Evolutionary conservation across 2,329 filamentous ascomycete genomes (phyloP).

Genomic region (Westerdykella sp.): DNA sequence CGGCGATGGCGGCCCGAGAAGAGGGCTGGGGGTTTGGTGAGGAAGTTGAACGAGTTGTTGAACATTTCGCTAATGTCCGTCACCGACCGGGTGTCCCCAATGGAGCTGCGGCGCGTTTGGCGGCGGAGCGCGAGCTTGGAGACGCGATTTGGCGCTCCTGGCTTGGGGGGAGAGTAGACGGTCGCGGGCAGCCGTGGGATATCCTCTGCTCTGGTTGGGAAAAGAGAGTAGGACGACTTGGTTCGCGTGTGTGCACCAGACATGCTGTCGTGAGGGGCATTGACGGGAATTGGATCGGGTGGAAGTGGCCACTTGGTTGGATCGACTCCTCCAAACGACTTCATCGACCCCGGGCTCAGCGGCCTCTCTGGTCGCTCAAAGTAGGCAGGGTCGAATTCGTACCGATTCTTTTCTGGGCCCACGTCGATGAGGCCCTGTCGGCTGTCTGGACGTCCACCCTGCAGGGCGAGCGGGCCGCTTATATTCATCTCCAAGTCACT

Average conservation of each 20-base stretch:
- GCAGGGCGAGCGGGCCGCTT: slow-evolving; percentile 32
- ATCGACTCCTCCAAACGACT: slow-evolving; percentile 24
- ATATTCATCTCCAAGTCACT: slow-evolving; percentile 39
- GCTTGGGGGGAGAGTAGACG: slow-evolving; percentile 29
- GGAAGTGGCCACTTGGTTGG: slow-evolving; percentile 34
- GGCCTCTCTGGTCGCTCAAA: slow-evolving; percentile 28
- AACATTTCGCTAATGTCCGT: slow-evolving; percentile 36
- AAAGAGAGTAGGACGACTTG: slow-evolving; percentile 35
- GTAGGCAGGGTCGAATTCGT: slow-evolving; percentile 30
- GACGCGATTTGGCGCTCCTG: slow-evolving; percentile 12
- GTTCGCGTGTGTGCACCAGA: slow-evolving; percentile 16
- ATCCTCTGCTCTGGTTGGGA: slow-evolving; percentile 36
- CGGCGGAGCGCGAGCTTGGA: slow-evolving; percentile 29
- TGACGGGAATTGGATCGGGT: slow-evolving; percentile 18
- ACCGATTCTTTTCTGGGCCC: slow-evolving; percentile 33
- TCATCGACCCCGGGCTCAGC: slow-evolving; percentile 24
- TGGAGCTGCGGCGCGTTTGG: slow-evolving; percentile 27
- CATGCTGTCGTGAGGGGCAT: slow-evolving; percentile 11
- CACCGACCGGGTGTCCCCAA: slow-evolving; percentile 20
- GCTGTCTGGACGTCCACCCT: slow-evolving; percentile 30
- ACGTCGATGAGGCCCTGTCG: slow-evolving; percentile 34
- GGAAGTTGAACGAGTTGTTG: slow-evolving; percentile 30
- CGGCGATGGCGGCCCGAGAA: slow-evolving; percentile 42
- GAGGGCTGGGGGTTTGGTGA: slow-evolving; percentile 37
- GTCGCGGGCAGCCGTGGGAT: slow-evolving; percentile 36